Evolutionary conservation across 228 moss, liverwort and hornwort species (phyloP), one percentile per base, ranked within the genome.

Genomic region (Sphagnum magellanicum): DNA sequence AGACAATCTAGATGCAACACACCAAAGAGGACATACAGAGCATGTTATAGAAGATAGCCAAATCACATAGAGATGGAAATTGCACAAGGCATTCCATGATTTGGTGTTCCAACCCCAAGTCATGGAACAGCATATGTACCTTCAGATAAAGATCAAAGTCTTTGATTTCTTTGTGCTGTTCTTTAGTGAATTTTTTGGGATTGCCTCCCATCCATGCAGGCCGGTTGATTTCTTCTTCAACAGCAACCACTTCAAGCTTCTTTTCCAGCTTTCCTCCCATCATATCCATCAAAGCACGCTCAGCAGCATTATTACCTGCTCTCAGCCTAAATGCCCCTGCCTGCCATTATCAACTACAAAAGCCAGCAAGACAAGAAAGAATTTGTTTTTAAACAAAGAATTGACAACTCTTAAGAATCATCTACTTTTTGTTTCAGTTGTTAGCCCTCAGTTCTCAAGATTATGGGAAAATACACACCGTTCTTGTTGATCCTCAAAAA

Each of bases 261-360:
- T 93, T 93, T 71, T 91, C 96, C 51, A 97, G 53, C 71, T 88
- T 93, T 47, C 91, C 93, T 6, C 87, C 87, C 96, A 97, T 97
- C 96, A 97, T 97, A 32, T 97, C 93, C 0, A 82, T n/a, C 11
- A 97, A 73, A 65, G 93, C 96, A 68, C 82, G 75, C 11, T 91
- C 85, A 5, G 78, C 75, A 48, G 83, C 80, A 82, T 93, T 79
- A 70, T 81, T 90, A 48, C 74, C 32, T 64, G 64, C 83, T 55
- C 63, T 68, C 55, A 93, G 52, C 78, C 96, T 97, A 59, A 59
- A 59, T 59, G 10, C 59, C 11, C 15, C 11, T 7, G 15, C 15
- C 10, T 0, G 4, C 4, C 59, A 11, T 10, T 59, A 11, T 4
- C 5, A 59, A 59, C 59, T 15, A 59, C 5, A 11, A 59, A 11